Base-by-base conservation (phyloP, 768 basidiomycete species). In the Leucocoprinus leucothites region DNA sequence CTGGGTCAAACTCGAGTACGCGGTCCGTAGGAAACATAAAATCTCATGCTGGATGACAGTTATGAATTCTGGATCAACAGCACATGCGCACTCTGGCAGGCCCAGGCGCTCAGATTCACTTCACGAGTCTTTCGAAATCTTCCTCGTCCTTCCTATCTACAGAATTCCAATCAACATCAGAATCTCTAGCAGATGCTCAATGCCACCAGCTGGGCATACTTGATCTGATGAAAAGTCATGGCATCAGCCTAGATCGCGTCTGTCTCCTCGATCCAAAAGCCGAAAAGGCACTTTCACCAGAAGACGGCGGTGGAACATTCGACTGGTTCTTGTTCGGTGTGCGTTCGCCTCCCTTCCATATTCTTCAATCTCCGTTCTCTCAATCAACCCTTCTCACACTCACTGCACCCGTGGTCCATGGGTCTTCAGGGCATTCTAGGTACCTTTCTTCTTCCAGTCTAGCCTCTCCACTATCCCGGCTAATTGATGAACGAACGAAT, bases 251-350 rank as follows among this genome's bases (percentile, higher is more conserved):
- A 3, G 76, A 83, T 0, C 79, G 79, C 61, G 89, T 97, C 9
- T 99, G 97, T 64, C 73, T 99, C 14, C 80, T 99, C n/a, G 97
- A 99, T 67, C 97, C 97, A 1, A 90, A 86, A 65, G 94, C 94
- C 0, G 74, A 83, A 50, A 68, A 74, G 50, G 79, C 71, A 53
- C 77, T 98, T 9, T 71, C 80, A 0, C 93, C 94, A 0, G 81
- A 82, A 49, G 96, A 98, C 63, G 86, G 84, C 1, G 80, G 86
- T 54, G 83, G 82, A 24, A 65, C 71, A 26, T 98, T 97, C 63
- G 79, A 86, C 26, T 91, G 86, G 80, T 99, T 96, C 73, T 72
- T 99, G 35, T 98, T 96, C 64, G 94, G 95, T 51, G 92, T 86
- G 63, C 61, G 86, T 69, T 18, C 42, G 38, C 38, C 16, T 38